Evolutionary conservation across 1,284 basidiomycete species (phyloP), one percentile per base, ranked within the genome.

Genomic region (Ceratorhiza oryzae-sativae): DNA sequence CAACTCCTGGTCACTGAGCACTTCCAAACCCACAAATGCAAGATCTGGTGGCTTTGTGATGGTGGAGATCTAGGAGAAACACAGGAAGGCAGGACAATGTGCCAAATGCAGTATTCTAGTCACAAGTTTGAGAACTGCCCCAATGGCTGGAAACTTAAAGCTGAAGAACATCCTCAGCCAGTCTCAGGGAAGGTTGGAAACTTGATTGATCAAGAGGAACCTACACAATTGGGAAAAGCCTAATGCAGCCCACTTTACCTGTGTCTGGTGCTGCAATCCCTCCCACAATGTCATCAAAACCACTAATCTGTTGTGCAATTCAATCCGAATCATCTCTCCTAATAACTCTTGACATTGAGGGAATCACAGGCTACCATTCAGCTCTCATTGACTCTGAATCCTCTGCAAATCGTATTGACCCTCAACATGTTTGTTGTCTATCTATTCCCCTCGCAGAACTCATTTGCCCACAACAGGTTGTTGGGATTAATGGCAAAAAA

Each of bases 401-500:
- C 6, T 39, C 30, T 34, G 30, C 55, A 3, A 58, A 34, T 23
- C 36, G 32, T 32, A 58, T 58, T 3, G 20, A 58, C 15, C 55
- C 55, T 2, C 30, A 39, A 58, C 10, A 10, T 6, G 55, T 32
- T 10, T 18, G 55, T 27, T 15, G 36, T 6, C 27, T 36, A 18
- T 39, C 55, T 15, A 13, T 58, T 2, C 30, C 55, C 15, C 55
- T 36, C 30, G 36, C 55, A 12, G 30, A 3, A 23, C 55, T 58
- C 32, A 13, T 12, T 18, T 18, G 30, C 30, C 32, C 55, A 18
- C 36, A 32, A 9, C 55, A 27, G 15, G 27, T n/a, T n/a, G n/a
- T 58, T 36, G 27, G 55, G 23, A 58, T 58, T 15, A 58, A 39
- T 20, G 55, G 55, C 36, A 58, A 58, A 8, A 6, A 58, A 36